Evolutionary conservation across 345 rosid genomes (phyloP), one percentile per base, ranked within the genome.

Genomic region (Eucalyptus melliodora): DNA sequence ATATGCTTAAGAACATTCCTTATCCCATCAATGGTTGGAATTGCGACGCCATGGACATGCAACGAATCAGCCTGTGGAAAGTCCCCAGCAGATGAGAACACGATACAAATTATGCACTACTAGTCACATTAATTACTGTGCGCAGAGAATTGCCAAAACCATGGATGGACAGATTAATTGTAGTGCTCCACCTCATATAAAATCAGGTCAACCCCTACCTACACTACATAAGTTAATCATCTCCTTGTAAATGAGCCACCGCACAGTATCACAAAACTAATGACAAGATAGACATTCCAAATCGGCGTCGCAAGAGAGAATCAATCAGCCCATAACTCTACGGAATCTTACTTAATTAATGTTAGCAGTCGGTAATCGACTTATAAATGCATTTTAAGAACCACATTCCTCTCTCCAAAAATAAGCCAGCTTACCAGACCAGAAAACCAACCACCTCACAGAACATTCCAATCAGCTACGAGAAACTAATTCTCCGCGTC

Each of bases 1-100:
- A 96, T 94, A 87, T 96, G 95, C 93, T 95, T 96, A 47, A 97
- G 97, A 86, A 97, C 99, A 90, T 97, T 97, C 42, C 92, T 95
- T 27, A 97, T 97, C 34, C 99, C 99, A 91, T 93, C 96, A 45
- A 94, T 89, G 2, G 98, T 97, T 15, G 99, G 99, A 89, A 97
- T 97, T 3, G 99, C 99, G 88, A 97, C 99, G 50, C 99, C 99
- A 40, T 97, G 98, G 86, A 97, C 99, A 56, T 93, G 94, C 88
- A 95, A 89, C 12, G 96, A 92, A 50, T 97, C 98, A 50, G 97
- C 99, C 99, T 97, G 90, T 90, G 53, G 89, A 72, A 80, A 89
- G 49, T 21, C 67, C 82, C 55, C 81, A 31, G 60, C 81, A 81
- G 53, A 50, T 72, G 27, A 88, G 85, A 77, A 82, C 77, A 65